phyloP scores from a whole-genome alignment of 495 filamentous ascomycete species.

The Trichoderma reesei region DNA sequence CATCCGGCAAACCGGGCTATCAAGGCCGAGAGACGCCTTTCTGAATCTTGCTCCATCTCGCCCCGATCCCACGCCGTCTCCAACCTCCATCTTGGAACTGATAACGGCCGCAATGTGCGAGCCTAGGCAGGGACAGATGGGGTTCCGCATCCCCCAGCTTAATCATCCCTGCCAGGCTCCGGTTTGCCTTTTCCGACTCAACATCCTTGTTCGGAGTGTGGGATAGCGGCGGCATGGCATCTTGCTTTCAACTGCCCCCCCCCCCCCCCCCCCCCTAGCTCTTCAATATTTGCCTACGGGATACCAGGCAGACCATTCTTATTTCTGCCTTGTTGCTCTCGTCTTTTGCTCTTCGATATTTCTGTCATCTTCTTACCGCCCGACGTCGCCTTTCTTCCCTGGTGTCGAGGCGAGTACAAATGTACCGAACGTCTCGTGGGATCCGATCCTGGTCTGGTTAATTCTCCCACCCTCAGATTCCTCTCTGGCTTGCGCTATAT shows the following conservation, averaged over 20 bases:
- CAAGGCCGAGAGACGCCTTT: background rate
- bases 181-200: background rate
- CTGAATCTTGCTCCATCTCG: background rate
- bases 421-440: background rate
- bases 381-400: background rate
- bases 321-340: background rate
- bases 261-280: background rate
- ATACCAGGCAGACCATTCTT: background rate
- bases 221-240: slow-evolving; percentile 6
- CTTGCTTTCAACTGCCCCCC: background rate
- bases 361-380: background rate
- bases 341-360: background rate
- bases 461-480: background rate
- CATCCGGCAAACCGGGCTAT: background rate
- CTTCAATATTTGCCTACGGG: background rate
- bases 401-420: background rate
- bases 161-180: background rate
- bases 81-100: too few relatives aligned
- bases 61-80: too few relatives aligned
- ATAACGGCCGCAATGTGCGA: too few relatives aligned
- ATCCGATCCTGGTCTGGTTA: background rate
- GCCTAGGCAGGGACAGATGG: background rate
- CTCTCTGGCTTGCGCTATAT: background rate
- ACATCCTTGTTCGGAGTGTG: background rate
- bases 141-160: background rate